Evolutionary conservation across 2,329 filamentous ascomycete species (phyloP), one percentile per base, ranked within the genome.

Genomic region (Byssothecium circinans): DNA sequence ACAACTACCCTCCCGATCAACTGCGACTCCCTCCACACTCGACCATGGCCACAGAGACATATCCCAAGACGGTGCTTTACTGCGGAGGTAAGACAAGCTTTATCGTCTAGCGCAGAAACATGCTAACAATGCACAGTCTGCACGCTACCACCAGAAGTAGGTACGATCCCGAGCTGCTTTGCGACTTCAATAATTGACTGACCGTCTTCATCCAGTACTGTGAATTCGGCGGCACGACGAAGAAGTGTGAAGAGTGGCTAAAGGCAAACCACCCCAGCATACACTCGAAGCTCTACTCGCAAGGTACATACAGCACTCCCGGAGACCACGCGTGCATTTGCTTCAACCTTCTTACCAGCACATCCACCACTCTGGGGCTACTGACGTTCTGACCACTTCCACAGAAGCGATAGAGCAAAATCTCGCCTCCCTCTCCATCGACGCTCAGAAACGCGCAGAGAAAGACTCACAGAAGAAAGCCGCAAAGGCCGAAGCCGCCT

Each of bases 381-480:
- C n/a, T n/a, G n/a, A n/a, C n/a, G n/a, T n/a, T 12, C 41, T 39
- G 33, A 47, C 23, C 4, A n/a, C 17, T 15, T 19, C 36, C 22
- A 41, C 52, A 70, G 72, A 75, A 76, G 87, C 89, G 14, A 77
- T 96, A 55, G 86, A 87, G 72, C 88, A 89, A 53, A 90, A 91
- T 60, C 87, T 95, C 43, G 87, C 89, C 44, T 85, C 88, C 29
- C 85, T 99, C 57, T 94, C 89, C 43, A 77, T 97, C 67, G 90
- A 94, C 54, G 92, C 91, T 42, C 91, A 95, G 73, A 92, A 96
- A 77, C 88, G 92, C 62, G 92, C 91, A 45, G 91, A 90, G 56
- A 96, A 96, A 73, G 94, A 99, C 73, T 91, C 92, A 27, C 86
- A 90, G 64, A 99, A 97, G 80, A 97, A 99, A 76, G 88, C 92